A percentile compares a stretch with the other conserved stretches of the same genome.
Evolutionary conservation across 192 early-diverging fungal genomes (phyloP).

Genomic region (Rhizoclosmatium sp.): DNA sequence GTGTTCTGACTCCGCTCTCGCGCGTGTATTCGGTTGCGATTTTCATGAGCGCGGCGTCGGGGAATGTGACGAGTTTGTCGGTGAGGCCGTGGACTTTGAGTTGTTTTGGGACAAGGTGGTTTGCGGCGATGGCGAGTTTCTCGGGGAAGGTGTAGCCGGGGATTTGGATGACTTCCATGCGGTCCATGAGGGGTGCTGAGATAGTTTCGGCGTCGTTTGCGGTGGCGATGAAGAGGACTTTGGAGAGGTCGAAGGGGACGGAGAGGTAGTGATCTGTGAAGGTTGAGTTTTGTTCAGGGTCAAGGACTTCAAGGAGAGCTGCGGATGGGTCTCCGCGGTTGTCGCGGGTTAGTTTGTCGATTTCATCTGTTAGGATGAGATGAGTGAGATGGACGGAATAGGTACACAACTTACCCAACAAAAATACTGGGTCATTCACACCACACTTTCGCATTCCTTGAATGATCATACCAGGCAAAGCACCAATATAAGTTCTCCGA

Average conservation of each 20-base stretch:
- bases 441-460: slow-evolving; percentile 74
- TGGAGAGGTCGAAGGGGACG: slow-evolving; percentile 65
- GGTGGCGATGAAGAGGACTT: slow-evolving; percentile 85
- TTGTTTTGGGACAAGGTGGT: slow-evolving; percentile 81
- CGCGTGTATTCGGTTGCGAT: slow-evolving; percentile 78
- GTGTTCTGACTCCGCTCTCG: slow-evolving; percentile 80
- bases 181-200: slow-evolving; percentile 78
- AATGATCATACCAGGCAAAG: slow-evolving; percentile 81
- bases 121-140: slow-evolving; percentile 78
- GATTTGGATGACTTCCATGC: slow-evolving; percentile 83
- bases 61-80: slow-evolving; percentile 53
- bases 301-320: slow-evolving; percentile 84
- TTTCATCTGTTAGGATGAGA: slow-evolving; percentile 64
- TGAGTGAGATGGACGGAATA: not conserved
- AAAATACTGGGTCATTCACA: slow-evolving; percentile 80
- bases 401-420: slow-evolving; percentile 62
- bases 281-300: slow-evolving; percentile 85
- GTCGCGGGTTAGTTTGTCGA: slow-evolving; percentile 80
- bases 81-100: slow-evolving; percentile 65
- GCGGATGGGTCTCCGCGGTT: slow-evolving; percentile 79
- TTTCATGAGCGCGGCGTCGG: slow-evolving; percentile 62
- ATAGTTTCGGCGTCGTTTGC: slow-evolving; percentile 82
- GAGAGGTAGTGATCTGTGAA: slow-evolving; percentile 87
- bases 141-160: slow-evolving; percentile 86
- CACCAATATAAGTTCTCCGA: slow-evolving; percentile 86